Conservation (phyloP, 306 rosid species). For the Quercus agrifolia region DNA sequence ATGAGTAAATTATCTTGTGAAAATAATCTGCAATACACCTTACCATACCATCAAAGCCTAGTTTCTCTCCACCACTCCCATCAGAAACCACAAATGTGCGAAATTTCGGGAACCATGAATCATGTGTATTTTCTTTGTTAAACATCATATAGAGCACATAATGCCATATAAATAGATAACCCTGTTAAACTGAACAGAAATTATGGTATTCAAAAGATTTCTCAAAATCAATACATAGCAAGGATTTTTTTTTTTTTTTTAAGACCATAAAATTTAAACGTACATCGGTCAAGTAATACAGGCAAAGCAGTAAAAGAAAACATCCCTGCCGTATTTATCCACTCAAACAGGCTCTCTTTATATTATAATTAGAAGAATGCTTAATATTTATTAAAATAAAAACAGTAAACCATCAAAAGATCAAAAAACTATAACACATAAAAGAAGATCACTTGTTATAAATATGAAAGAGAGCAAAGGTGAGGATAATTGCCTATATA, state of each 20-base stretch:
- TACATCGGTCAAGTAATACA: too few species aligned
- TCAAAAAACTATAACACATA: not conserved
- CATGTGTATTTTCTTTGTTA: not conserved
- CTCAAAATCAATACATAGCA: not conserved
- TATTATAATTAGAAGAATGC: not conserved
- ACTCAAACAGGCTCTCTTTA: not conserved
- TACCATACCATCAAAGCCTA: not conserved
- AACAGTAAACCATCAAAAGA: not conserved
- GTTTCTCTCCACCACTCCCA: not conserved
- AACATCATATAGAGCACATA: not conserved
- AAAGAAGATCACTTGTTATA: not conserved
- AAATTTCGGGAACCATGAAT: not conserved
- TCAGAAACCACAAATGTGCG: not conserved
- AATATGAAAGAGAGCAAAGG: not conserved
- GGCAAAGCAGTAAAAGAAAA: not conserved
- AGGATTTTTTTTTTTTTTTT: not conserved
- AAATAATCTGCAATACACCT: not conserved
- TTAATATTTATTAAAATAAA: not conserved
- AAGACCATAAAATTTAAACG: too few species aligned
- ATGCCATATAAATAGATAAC: not conserved
- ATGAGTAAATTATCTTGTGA: conserved; percentile 4
- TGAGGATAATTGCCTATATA: not conserved
- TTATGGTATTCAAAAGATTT: not conserved
- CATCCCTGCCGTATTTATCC: not conserved
- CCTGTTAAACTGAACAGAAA: not conserved